Evolutionary conservation across 2,329 filamentous ascomycete species (phyloP), one percentile per base, ranked within the genome.

Genomic region (Pseudopithomyces maydicus): DNA sequence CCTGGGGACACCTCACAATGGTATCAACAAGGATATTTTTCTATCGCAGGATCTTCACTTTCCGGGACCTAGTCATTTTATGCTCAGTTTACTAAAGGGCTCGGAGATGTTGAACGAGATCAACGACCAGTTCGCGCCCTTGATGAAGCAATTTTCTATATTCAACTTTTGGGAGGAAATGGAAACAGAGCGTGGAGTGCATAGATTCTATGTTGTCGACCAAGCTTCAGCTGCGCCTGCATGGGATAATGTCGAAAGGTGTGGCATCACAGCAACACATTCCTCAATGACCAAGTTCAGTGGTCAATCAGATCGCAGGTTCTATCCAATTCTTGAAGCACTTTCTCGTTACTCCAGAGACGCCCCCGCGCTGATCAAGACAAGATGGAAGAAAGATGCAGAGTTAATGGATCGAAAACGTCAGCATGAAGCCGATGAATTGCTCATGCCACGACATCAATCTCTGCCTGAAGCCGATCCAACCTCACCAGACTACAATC

Each of bases 261-360:
- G 58, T 49, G 65, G 68, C 19, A 55, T 71, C n/a, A 36, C 55
- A 35, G 68, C 54, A 49, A 65, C 61, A 10, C 70, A 72, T 56
- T 69, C 65, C n/a, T 42, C 41, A 41, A 71, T 73, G 68, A 56
- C 55, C 10, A 69, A 69, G 42, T 71, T 70, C 19, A 41, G 46
- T 43, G 52, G 56, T 14, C 45, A 38, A 7, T 51, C 49, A n/a
- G 58, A 60, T 35, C 56, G 46, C 29, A 55, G 56, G 39, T 71
- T 61, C 51, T 56, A 58, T 45, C 46, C 55, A 8, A 47, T 65
- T n/a, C 48, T 68, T 11, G 67, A 62, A 36, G 63, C 65, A 12
- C 42, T 70, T 20, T 44, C 57, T 10, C 60, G 67, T 45, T 70
- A 67, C 47, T 42, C 48, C 51, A 52, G 56, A 36, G 48, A 35